These are phyloP conservation scores for Orbilia oligospora DNA, from an alignment of 2,329 filamentous ascomycete species.

Conservation along the genomic window DNA sequence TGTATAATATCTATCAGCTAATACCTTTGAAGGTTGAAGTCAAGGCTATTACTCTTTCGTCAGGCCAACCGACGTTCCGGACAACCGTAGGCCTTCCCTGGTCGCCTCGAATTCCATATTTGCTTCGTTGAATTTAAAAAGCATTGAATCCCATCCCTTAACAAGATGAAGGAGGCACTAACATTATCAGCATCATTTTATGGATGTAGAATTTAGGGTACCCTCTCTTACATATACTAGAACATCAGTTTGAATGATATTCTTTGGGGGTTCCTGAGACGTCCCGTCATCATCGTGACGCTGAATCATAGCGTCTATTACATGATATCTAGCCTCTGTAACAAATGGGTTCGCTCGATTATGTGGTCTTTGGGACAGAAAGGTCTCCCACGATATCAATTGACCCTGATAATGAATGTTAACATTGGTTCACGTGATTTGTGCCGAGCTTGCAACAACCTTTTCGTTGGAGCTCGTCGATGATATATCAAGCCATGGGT, in stretches of 20 bases:
- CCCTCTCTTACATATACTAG: constrained; percentile 34
- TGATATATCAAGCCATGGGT: constrained; percentile 48
- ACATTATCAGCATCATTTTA: constrained; percentile 25
- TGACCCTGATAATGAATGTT: constrained; percentile 63
- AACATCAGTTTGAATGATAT: constrained; percentile 52
- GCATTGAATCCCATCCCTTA: constrained; percentile 79
- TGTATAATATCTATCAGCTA: constrained; percentile 68
- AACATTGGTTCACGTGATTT: constrained; percentile 1
- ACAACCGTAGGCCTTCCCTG: constrained; percentile 69
- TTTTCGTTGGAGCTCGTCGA: constrained; percentile 48
- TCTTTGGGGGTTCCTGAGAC: constrained; percentile 23
- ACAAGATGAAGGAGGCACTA: constrained; percentile 76
- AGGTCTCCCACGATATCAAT: constrained; percentile 80
- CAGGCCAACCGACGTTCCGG: constrained; percentile 70
- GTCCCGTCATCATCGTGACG: constrained; percentile 63
- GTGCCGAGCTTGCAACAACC: constrained; percentile 18
- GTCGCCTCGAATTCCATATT: constrained; percentile 71
- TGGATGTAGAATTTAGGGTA: background rate
- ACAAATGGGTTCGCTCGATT: constrained; percentile 72
- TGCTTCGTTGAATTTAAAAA: constrained; percentile 76
- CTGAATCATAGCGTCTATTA: constrained; percentile 76
- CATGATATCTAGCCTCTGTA: constrained; percentile 76
- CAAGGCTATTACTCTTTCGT: constrained; percentile 64
- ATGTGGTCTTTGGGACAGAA: constrained; percentile 69
- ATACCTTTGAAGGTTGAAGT: background rate